phyloP scores from a whole-genome alignment of 192 early-diverging fungal genomes.

The Coemansia pectinata region DNA sequence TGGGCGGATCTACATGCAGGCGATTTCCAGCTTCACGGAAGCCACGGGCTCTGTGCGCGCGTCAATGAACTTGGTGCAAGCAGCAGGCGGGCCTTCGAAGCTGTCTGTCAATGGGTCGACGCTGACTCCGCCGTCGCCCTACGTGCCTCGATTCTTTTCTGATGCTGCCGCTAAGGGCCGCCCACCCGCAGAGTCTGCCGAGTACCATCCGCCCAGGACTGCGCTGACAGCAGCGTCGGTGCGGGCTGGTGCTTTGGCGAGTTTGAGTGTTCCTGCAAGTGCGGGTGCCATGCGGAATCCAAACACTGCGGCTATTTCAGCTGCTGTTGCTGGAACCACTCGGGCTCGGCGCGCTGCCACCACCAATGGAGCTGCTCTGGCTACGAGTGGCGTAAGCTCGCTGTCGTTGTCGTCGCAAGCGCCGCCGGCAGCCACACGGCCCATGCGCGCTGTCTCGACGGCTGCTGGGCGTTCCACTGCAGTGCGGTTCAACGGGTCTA shows the following conservation, averaged over 20 bases:
- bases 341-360: slow-evolving; percentile 30
- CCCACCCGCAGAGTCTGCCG: not conserved
- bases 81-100: slow-evolving; percentile 36
- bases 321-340: slow-evolving; percentile 50
- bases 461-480: slow-evolving; percentile 8
- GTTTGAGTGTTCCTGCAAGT: not conserved
- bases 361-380: not conserved
- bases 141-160: slow-evolving; percentile 22
- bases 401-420: not conserved
- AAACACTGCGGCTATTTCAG: slow-evolving; percentile 40
- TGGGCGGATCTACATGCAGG: slow-evolving; percentile 54
- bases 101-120: slow-evolving; percentile 34
- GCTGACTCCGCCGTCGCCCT: slow-evolving; percentile 43
- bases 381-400: not conserved
- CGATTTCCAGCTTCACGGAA: slow-evolving; percentile 44
- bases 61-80: slow-evolving; percentile 36
- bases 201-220: not conserved
- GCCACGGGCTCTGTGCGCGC: slow-evolving; percentile 33
- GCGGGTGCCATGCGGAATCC: slow-evolving; percentile 15
- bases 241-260: not conserved
- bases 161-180: not conserved
- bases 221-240: not conserved
- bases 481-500: slow-evolving; percentile 23
- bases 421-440: not conserved
- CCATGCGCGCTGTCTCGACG: not conserved